phyloP scores from a whole-genome alignment of 768 basidiomycete genomes.

The Calvatia gigantea region DNA sequence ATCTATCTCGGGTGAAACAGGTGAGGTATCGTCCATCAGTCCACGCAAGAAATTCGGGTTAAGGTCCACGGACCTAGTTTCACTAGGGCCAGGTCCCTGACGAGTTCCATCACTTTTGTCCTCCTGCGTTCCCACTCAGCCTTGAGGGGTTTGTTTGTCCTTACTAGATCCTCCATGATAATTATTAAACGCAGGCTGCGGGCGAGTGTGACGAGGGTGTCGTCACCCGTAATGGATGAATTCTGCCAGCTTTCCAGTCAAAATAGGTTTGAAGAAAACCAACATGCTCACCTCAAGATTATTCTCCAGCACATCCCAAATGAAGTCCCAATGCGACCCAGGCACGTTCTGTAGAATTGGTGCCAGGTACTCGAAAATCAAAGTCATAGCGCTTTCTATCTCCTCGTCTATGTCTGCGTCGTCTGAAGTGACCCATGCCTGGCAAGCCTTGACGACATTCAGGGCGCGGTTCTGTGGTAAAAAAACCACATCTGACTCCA shows the following conservation, averaged over 20 bases:
- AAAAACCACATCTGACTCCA: conserved; percentile 79
- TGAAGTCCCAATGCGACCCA: conserved; percentile 90
- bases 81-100: conserved; percentile 58
- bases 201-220: conserved; percentile 59
- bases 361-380: conserved; percentile 70
- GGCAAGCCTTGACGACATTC: conserved; percentile 81
- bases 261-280: not conserved
- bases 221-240: conserved; percentile 53
- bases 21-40: conserved; percentile 16
- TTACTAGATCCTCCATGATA: conserved; percentile 63
- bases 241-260: conserved; percentile 34
- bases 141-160: conserved; percentile 70
- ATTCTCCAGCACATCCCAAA: conserved; percentile 85
- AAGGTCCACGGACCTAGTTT: conserved; percentile 43
- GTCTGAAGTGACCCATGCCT: conserved; percentile 72
- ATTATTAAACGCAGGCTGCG: conserved; percentile 68
- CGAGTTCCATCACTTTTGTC: conserved; percentile 46
- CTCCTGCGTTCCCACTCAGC: conserved; percentile 64
- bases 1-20: conserved; percentile 16
- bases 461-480: conserved; percentile 82
- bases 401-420: conserved; percentile 76
- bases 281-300: conserved; percentile 71
- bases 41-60: conserved; percentile 2
- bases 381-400: conserved; percentile 73
- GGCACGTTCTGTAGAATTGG: conserved; percentile 86